phyloP scores from a whole-genome alignment of 768 basidiomycete genomes.

The Russula emetica region DNA sequence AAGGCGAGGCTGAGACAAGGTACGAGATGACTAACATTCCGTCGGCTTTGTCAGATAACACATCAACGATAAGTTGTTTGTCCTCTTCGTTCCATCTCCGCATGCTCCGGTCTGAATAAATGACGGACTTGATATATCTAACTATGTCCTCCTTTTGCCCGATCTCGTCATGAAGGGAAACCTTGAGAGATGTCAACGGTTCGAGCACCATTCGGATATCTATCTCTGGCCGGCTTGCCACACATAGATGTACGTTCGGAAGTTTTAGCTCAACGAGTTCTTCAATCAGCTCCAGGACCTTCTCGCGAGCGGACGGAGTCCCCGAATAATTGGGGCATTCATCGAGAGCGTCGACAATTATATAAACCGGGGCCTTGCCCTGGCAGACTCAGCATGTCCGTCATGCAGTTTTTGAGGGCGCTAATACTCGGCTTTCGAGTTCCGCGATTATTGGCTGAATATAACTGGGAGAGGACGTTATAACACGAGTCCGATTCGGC shows the following conservation, averaged over 20 bases:
- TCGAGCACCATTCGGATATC: background rate
- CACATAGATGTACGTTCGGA: background rate
- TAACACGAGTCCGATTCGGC: background rate
- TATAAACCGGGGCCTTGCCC: constrained; percentile 3
- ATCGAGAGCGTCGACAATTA: constrained; percentile 5
- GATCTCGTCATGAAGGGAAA: background rate
- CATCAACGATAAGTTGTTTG: background rate
- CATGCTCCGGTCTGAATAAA: background rate
- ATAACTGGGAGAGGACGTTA: background rate
- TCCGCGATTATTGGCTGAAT: background rate
- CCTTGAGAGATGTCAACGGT: background rate
- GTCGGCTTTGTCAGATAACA: background rate
- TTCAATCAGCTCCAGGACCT: background rate
- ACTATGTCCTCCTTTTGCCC: background rate
- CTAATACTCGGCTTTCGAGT: background rate
- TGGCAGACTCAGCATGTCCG: background rate
- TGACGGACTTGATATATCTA: background rate
- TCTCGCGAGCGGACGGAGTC: background rate
- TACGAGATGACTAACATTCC: constrained; percentile 7
- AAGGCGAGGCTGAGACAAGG: background rate
- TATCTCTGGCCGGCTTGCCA: background rate
- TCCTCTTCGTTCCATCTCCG: background rate
- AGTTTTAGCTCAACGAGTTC: background rate
- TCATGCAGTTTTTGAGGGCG: background rate
- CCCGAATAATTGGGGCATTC: background rate